Conservation (phyloP, 306 rosid genomes). For the Cucumis cinereus region DNA sequence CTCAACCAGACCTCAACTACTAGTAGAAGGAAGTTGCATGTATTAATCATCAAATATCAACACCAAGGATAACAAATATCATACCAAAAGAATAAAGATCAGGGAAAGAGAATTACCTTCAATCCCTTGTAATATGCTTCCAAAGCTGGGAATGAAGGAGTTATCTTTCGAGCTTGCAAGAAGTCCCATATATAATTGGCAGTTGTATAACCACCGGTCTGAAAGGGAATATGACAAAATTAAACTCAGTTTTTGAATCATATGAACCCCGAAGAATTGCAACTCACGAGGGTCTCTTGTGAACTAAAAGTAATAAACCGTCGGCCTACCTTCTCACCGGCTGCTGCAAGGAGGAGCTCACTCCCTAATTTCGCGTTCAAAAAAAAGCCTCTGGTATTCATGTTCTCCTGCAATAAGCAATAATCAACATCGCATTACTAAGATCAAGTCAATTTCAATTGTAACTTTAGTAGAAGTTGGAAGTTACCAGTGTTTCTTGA, state of each 20-base stretch:
- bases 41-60: background rate
- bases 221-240: constrained; percentile 5
- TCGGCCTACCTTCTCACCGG: constrained; percentile 73
- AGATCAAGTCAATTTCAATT: constrained; percentile 6
- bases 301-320: background rate
- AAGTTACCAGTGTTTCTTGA: constrained; percentile 57
- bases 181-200: constrained; percentile 92
- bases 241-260: background rate
- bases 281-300: constrained; percentile 2
- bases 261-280: background rate
- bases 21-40: background rate
- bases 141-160: constrained; percentile 39
- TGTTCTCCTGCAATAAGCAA: constrained; percentile 32
- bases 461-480: background rate
- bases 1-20: background rate
- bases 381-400: constrained; percentile 47
- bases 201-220: constrained; percentile 81
- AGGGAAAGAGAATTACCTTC: constrained; percentile 47
- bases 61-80: background rate
- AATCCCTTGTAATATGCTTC: constrained; percentile 80
- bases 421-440: background rate
- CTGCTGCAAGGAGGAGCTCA: constrained; percentile 63
- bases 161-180: constrained; percentile 44
- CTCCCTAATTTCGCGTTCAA: constrained; percentile 32
- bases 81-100: background rate